These are phyloP conservation scores for Cryptococcus floricola DNA, from an alignment of 1,284 basidiomycete genomes.

Conservation along the genomic window DNA sequence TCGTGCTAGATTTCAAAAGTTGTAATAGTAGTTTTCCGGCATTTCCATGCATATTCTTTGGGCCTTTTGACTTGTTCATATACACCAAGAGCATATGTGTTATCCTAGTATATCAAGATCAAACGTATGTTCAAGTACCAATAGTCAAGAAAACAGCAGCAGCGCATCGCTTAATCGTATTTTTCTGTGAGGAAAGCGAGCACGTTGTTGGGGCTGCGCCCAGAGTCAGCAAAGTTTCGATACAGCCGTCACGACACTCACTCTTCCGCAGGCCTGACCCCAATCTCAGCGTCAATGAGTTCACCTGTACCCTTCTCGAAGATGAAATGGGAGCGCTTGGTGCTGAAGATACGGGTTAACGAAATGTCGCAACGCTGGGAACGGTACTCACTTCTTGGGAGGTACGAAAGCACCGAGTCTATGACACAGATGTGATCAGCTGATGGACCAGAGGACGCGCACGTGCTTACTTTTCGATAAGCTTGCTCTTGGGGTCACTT, in stretches of 20 bases:
- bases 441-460: neutral
- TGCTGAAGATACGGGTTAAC: constrained; percentile 48
- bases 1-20: too few species aligned
- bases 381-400: constrained; percentile 57
- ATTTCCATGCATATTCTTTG: neutral
- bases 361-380: neutral
- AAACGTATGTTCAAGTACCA: too few species aligned
- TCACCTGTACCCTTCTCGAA: constrained; percentile 78
- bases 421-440: constrained; percentile 1
- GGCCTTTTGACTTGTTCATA: too few species aligned
- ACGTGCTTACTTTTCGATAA: constrained; percentile 60
- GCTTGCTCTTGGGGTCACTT: constrained; percentile 74
- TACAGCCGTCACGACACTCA: constrained; percentile 20
- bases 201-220: constrained; percentile 11
- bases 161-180: too few species aligned
- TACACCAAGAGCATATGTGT: too few species aligned
- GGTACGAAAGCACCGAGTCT: constrained; percentile 68
- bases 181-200: constrained; percentile 7
- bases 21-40: neutral
- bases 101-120: too few species aligned
- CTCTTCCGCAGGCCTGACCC: constrained; percentile 73
- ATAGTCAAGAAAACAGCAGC: too few species aligned
- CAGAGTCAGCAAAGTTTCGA: neutral
- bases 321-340: constrained; percentile 83
- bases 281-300: constrained; percentile 72